phyloP scores from a whole-genome alignment of 2,329 filamentous ascomycete genomes.

The Chaetomiaceae sp. region DNA sequence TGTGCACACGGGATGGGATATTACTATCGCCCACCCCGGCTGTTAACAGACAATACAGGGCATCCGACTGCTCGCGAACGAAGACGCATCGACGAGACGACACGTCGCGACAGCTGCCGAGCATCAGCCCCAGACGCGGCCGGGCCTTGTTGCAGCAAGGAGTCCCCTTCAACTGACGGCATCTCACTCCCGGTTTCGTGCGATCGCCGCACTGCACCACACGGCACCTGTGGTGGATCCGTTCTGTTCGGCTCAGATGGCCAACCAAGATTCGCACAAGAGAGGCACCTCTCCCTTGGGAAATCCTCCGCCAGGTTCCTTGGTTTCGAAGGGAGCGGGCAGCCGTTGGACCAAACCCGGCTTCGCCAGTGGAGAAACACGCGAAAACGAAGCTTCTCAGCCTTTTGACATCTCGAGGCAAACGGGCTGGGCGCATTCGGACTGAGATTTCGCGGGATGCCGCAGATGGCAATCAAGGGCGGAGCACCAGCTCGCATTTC shows the following conservation, averaged over 20 bases:
- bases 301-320: slow-evolving; percentile 14
- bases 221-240: slow-evolving; percentile 15
- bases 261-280: slow-evolving; percentile 27
- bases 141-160: background rate
- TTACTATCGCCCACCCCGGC: slow-evolving; percentile 18
- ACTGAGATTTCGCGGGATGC: background rate
- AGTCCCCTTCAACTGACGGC: background rate
- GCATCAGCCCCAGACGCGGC: background rate
- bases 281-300: slow-evolving; percentile 19
- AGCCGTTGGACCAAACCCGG: background rate
- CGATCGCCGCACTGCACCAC: too few relatives aligned
- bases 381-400: slow-evolving; percentile 1
- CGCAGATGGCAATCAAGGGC: background rate
- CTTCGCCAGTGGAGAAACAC: background rate
- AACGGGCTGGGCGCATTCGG: too few relatives aligned
- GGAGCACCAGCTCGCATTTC: background rate
- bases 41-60: background rate
- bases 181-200: slow-evolving; percentile 1
- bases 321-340: slow-evolving; percentile 13
- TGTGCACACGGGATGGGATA: slow-evolving; percentile 24
- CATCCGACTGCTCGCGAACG: too few relatives aligned
- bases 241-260: slow-evolving; percentile 19
- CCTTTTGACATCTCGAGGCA: too few relatives aligned
- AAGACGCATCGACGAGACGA: background rate
- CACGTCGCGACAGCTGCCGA: background rate